Evolutionary conservation across 2,329 filamentous ascomycete genomes (phyloP).

Genomic region (Hypoxylon rubiginosum): DNA sequence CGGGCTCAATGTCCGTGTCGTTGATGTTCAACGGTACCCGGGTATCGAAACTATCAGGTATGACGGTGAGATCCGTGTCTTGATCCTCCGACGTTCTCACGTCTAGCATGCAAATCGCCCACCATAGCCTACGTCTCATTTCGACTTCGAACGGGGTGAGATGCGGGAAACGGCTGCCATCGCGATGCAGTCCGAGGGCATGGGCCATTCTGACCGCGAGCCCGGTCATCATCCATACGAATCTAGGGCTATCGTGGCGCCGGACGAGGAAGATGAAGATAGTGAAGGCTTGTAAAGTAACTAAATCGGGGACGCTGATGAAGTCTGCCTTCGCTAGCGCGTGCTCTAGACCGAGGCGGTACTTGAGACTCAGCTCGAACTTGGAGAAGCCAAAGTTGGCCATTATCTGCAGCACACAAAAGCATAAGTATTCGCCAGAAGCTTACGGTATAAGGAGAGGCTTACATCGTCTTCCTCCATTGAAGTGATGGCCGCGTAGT

Average conservation of each 20-base stretch:
- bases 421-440: constrained; percentile 1
- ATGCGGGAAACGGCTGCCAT: constrained; percentile 65
- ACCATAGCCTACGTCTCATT: constrained; percentile 71
- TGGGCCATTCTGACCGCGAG: constrained; percentile 70
- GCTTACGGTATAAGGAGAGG: constrained; percentile 7
- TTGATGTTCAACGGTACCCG: constrained; percentile 64
- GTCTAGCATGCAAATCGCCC: constrained; percentile 72
- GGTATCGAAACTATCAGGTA: constrained; percentile 71
- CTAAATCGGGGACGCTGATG: constrained; percentile 63
- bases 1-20: constrained; percentile 60
- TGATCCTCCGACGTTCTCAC: constrained; percentile 72
- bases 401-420: constrained; percentile 41
- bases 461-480: constrained; percentile 70
- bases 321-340: constrained; percentile 64
- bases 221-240: constrained; percentile 70
- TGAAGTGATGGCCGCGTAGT: constrained; percentile 67
- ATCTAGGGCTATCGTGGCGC: constrained; percentile 58
- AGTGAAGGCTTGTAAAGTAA: constrained; percentile 65
- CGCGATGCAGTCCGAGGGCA: constrained; percentile 71
- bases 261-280: constrained; percentile 66
- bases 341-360: constrained; percentile 60
- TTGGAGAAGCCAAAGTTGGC: constrained; percentile 58
- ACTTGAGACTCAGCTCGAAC: constrained; percentile 55
- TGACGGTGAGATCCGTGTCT: constrained; percentile 71
- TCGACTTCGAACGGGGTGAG: constrained; percentile 72